These are phyloP conservation scores for Colletotrichum plurivorum DNA, from an alignment of 2,329 filamentous ascomycete species.

Conservation along the genomic window DNA sequence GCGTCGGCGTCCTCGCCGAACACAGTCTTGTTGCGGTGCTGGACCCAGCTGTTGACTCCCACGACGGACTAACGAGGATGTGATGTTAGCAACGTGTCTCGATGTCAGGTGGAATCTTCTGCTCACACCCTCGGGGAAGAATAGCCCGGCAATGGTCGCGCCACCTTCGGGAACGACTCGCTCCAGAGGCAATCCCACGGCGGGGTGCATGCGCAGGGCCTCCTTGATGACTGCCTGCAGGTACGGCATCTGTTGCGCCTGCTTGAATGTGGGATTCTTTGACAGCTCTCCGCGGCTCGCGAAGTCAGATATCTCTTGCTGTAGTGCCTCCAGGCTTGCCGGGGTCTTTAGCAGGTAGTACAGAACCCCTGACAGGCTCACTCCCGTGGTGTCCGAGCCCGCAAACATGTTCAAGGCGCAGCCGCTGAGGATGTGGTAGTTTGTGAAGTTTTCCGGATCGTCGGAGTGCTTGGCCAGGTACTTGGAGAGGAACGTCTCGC, in stretches of 20 bases:
- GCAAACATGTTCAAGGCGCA: constrained; percentile 53
- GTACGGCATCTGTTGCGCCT: constrained; percentile 61
- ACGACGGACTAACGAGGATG: constrained; percentile 46
- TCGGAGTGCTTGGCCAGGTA: constrained; percentile 55
- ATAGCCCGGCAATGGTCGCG: constrained; percentile 52
- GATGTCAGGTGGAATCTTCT: neutral
- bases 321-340: constrained; percentile 41
- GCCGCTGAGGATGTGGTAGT: constrained; percentile 49
- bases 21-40: constrained; percentile 49
- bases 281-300: constrained; percentile 38
- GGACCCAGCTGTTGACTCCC: constrained; percentile 54
- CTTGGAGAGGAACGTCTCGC: constrained; percentile 57
- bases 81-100: neutral
- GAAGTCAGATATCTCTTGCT: constrained; percentile 44
- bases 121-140: constrained; percentile 49
- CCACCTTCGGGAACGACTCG: constrained; percentile 62
- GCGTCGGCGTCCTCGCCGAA: constrained; percentile 51
- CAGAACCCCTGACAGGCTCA: constrained; percentile 60
- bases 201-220: constrained; percentile 64
- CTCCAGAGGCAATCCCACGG: constrained; percentile 63
- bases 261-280: constrained; percentile 49
- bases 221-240: constrained; percentile 69
- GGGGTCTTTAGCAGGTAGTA: constrained; percentile 58
- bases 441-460: constrained; percentile 58
- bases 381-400: constrained; percentile 62